phyloP scores from a whole-genome alignment of 495 filamentous ascomycete genomes.

The Aspergillus coremiiformis region DNA sequence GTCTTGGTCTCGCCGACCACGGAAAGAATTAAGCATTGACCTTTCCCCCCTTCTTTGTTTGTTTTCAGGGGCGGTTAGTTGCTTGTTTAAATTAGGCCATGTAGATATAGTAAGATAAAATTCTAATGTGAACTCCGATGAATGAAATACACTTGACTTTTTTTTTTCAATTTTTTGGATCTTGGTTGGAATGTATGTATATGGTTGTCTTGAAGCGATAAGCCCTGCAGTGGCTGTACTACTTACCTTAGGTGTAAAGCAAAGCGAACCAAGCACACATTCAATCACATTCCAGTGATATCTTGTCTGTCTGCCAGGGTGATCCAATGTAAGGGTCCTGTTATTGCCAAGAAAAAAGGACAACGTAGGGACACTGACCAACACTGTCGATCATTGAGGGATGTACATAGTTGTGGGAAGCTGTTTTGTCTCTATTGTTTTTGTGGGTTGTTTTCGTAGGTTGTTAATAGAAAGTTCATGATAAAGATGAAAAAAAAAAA shows the following conservation, averaged over 20 bases:
- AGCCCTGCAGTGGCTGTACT: neutral
- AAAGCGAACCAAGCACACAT: too few relatives aligned
- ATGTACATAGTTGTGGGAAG: too few relatives aligned
- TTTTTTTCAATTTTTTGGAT: neutral
- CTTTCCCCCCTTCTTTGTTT: neutral
- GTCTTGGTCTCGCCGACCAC: constrained; percentile 49
- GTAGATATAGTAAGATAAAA: neutral
- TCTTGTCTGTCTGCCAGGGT: neutral
- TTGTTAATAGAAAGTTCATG: too few relatives aligned
- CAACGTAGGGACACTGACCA: neutral
- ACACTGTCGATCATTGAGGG: neutral
- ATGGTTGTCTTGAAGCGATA: neutral
- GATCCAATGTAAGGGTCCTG: neutral
- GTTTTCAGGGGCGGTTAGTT: neutral
- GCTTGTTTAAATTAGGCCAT: neutral
- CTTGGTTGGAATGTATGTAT: neutral
- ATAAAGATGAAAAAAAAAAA: neutral
- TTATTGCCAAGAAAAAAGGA: neutral
- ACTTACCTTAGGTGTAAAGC: too few relatives aligned
- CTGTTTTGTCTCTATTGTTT: neutral
- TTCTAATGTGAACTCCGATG: neutral
- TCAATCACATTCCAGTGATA: neutral
- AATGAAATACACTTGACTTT: neutral
- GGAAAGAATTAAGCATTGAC: constrained; percentile 2
- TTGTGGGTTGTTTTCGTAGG: neutral